Evolutionary conservation across 768 basidiomycete species (phyloP).

Genomic region (Phanerochaete sordida): DNA sequence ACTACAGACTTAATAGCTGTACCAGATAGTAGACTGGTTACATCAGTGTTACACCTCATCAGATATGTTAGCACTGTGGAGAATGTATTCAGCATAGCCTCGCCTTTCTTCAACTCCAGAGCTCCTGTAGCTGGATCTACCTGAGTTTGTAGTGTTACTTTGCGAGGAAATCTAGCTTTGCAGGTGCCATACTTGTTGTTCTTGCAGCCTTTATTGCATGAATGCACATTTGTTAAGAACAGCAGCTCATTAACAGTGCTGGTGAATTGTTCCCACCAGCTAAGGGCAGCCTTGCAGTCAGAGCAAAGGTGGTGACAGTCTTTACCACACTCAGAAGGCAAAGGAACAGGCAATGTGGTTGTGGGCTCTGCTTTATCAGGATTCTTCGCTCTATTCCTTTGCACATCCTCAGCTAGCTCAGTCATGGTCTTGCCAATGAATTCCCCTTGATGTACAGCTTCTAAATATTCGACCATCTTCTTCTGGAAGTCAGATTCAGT

Average conservation of each 20-base stretch:
- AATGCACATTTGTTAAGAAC: slow-evolving; percentile 8
- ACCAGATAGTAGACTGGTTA: slow-evolving; percentile 34
- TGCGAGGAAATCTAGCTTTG: slow-evolving; percentile 32
- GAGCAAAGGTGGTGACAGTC: background rate
- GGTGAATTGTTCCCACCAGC: slow-evolving; percentile 1
- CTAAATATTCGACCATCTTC: slow-evolving; percentile 27
- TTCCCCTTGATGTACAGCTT: slow-evolving; percentile 29
- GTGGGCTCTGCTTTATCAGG: background rate
- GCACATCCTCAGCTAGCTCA: slow-evolving; percentile 8
- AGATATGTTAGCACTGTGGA: slow-evolving; percentile 29
- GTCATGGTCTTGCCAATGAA: slow-evolving; percentile 24
- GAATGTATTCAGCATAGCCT: slow-evolving; percentile 35
- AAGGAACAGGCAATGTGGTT: background rate
- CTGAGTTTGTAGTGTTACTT: slow-evolving; percentile 19
- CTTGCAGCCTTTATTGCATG: slow-evolving; percentile 22
- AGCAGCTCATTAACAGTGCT: slow-evolving; percentile 7
- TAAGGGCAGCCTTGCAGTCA: background rate
- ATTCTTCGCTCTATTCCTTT: background rate
- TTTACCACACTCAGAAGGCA: background rate
- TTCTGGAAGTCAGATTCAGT: slow-evolving; percentile 23
- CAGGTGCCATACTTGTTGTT: slow-evolving; percentile 29
- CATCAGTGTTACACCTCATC: slow-evolving; percentile 36
- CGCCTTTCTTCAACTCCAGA: slow-evolving; percentile 26
- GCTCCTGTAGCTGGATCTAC: slow-evolving; percentile 29
- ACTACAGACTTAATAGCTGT: slow-evolving; percentile 37